Conservation (phyloP, 768 basidiomycete genomes). For the Pisolithus orientalis region DNA sequence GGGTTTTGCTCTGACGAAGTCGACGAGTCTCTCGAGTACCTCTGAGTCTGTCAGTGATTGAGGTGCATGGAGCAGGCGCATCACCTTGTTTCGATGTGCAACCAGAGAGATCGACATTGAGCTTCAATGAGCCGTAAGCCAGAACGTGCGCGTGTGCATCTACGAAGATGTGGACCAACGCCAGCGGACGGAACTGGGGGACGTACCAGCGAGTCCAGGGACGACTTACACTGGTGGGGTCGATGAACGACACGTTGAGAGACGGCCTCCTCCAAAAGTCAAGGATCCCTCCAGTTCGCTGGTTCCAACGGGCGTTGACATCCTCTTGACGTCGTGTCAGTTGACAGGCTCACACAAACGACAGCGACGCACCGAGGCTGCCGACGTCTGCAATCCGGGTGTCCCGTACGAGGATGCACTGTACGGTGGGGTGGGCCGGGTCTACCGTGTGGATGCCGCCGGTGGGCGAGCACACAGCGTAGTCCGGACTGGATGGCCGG, state of each 20-base stretch:
- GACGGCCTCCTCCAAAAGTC: constrained; percentile 15
- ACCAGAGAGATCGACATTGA: constrained; percentile 56
- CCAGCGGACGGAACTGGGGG: neutral
- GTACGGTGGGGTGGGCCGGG: constrained; percentile 38
- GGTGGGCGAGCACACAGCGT: constrained; percentile 51
- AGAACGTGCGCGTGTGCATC: constrained; percentile 81
- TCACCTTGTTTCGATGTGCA: constrained; percentile 55
- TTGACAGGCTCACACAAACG: no score
- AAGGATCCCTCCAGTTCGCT: neutral
- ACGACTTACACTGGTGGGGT: constrained; percentile 46
- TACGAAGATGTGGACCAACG: constrained; percentile 15
- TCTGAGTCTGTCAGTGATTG: constrained; percentile 34
- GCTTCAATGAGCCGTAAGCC: constrained; percentile 60
- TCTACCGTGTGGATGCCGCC: constrained; percentile 69
- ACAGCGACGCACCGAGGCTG: constrained; percentile 33
- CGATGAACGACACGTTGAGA: constrained; percentile 19
- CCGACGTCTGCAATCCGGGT: constrained; percentile 45
- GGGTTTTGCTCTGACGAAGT: constrained; percentile 52
- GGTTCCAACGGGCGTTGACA: constrained; percentile 20
- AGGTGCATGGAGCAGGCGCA: neutral
- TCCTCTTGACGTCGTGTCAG: constrained; percentile 10
- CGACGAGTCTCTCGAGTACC: constrained; percentile 52
- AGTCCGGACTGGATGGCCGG: constrained; percentile 20
- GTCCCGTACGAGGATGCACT: constrained; percentile 55
- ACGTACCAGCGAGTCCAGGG: constrained; percentile 66